These are phyloP conservation scores for Caryocar brasiliense DNA, from an alignment of 441 rosid species.

Conservation along the genomic window DNA sequence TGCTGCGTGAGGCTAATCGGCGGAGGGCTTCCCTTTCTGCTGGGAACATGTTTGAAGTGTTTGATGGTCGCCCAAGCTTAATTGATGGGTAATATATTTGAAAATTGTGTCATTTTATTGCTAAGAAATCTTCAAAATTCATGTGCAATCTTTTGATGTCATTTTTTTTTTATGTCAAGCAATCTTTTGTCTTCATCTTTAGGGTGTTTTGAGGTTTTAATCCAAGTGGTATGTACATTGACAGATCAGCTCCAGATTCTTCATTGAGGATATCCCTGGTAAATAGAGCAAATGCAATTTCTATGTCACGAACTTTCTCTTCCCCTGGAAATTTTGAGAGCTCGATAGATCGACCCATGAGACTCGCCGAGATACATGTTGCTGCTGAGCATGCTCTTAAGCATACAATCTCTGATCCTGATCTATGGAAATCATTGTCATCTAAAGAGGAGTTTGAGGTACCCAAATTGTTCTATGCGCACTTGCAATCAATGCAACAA, in stretches of 20 bases:
- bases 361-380: slow-evolving; percentile 92
- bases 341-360: slow-evolving; percentile 87
- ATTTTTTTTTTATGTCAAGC: neutral
- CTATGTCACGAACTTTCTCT: slow-evolving; percentile 71
- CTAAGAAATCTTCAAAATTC: neutral
- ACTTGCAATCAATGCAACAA: too few relatives aligned
- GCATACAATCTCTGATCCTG: slow-evolving; percentile 64
- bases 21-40: slow-evolving; percentile 97
- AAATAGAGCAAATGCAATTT: slow-evolving; percentile 33
- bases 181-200: neutral
- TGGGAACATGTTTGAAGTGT: slow-evolving; percentile 75
- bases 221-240: slow-evolving; percentile 26
- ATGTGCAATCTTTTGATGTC: neutral
- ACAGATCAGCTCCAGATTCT: slow-evolving; percentile 78
- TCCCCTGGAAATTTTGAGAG: slow-evolving; percentile 80
- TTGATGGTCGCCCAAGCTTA: slow-evolving; percentile 51
- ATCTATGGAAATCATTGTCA: slow-evolving; percentile 62
- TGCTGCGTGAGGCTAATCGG: slow-evolving; percentile 91
- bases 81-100: slow-evolving; percentile 65
- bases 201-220: slow-evolving; percentile 6
- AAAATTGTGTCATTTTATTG: neutral
- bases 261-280: slow-evolving; percentile 38
- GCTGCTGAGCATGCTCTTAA: slow-evolving; percentile 84
- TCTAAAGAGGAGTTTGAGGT: slow-evolving; percentile 89
- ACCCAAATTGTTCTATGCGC: slow-evolving; percentile 7